Evolutionary conservation across 164 flowering plant species (phyloP), one percentile per base, ranked within the genome.

Genomic region (Stephania japonica): DNA sequence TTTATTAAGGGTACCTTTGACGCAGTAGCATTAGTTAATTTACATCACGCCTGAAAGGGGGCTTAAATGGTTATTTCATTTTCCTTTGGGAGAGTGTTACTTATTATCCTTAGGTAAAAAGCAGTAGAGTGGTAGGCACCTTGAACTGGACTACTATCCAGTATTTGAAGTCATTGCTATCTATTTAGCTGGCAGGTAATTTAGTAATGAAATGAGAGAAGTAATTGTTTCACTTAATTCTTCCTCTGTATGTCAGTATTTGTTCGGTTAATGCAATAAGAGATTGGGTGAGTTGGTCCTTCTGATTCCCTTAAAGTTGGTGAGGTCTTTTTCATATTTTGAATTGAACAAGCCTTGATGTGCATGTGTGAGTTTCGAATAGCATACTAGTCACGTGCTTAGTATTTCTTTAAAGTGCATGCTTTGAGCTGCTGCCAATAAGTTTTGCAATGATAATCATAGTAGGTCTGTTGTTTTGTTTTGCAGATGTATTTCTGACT

Each of bases 301-400:
- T 56, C 62, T 16, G 62, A 56, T 56, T n/a, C 19, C n/a, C 16
- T 56, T 56, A 16, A n/a, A 56, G 62, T 56, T 16, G 62, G 18
- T 4, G 3, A 56, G 62, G 79, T 81, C 80, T 7, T 47, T 47
- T 47, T 47, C 10, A 47, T 47, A 8, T 47, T 47, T 47, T 47
- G 10, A 47, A 47, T 47, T 47, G 12, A 47, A 7, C 53, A 47
- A 67, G 72, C 72, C 79, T 59, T 59, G 24, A 26, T 76, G 65
- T 26, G 49, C 0, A 44, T 44, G 5, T 44, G 5, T 44, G 49
- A 13, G 49, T 44, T 44, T 13, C 12, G 49, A 44, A 44, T 44
- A 7, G 49, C 11, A 44, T 44, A 44, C 12, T 44, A 13, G 49
- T n/a, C n/a, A n/a, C n/a, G n/a, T n/a, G n/a, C n/a, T n/a, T n/a